phyloP scores from a whole-genome alignment of 345 rosid species.

The Hibiscus tridactylites region DNA sequence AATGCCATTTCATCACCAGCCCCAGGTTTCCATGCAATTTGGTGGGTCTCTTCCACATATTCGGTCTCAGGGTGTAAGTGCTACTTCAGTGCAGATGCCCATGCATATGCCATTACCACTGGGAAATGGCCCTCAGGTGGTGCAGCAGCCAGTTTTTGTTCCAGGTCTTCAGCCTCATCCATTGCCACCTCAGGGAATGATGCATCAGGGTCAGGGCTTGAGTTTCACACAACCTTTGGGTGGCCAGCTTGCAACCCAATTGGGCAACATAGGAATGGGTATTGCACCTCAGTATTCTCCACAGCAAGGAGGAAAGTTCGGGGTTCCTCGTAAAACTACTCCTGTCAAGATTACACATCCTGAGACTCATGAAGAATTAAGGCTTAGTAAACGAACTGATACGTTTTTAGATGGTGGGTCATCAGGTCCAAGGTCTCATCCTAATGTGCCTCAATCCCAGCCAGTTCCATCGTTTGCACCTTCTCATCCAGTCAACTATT shows the following conservation, averaged over 20 bases:
- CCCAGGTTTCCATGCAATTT: conserved; percentile 60
- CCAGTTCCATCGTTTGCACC: conserved; percentile 48
- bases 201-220: conserved; percentile 82
- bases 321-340: conserved; percentile 49
- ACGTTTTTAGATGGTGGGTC: conserved; percentile 44
- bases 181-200: conserved; percentile 70
- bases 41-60: conserved; percentile 58
- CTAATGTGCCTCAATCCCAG: conserved; percentile 56
- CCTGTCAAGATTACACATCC: conserved; percentile 86
- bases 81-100: conserved; percentile 58
- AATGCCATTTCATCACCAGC: conserved; percentile 61
- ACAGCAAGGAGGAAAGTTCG: conserved; percentile 69
- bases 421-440: conserved; percentile 49
- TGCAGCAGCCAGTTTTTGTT: conserved; percentile 63
- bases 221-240: conserved; percentile 60
- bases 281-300: conserved; percentile 52
- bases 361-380: conserved; percentile 86
- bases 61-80: conserved; percentile 53
- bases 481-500: conserved; percentile 44
- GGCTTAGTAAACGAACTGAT: conserved; percentile 67
- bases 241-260: conserved; percentile 46
- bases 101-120: conserved; percentile 56
- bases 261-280: conserved; percentile 66
- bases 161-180: conserved; percentile 63
- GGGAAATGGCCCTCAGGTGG: conserved; percentile 55